Percentiles rank a stretch among this genome's conserved stretches.
Evolutionary conservation across 345 rosid genomes (phyloP).

Genomic region (Angophora floribunda): DNA sequence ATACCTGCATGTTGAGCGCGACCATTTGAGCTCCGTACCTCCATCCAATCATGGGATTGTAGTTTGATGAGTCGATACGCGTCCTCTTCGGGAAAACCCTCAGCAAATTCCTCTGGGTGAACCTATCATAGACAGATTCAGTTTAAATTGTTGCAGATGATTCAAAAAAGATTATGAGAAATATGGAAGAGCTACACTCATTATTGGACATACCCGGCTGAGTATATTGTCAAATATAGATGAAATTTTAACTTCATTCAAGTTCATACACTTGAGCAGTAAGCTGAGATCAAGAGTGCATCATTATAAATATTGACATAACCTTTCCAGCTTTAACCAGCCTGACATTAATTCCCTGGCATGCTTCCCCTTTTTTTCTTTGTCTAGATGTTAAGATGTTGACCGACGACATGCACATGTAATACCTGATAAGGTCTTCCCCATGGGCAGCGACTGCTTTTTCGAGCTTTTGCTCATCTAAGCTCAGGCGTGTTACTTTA

Average conservation of each 20-base stretch:
- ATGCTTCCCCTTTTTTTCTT: not conserved
- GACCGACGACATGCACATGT: not conserved
- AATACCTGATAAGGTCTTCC: conserved; percentile 43
- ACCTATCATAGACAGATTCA: conserved; percentile 38
- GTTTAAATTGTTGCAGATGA: not conserved
- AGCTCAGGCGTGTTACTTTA: conserved; percentile 52
- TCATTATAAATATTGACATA: not conserved
- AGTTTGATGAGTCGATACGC: conserved; percentile 77
- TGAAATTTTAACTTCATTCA: not conserved
- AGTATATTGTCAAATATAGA: not conserved
- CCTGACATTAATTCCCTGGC: not conserved
- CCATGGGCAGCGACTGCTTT: conserved; percentile 33
- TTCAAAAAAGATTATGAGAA: not conserved
- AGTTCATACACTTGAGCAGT: not conserved
- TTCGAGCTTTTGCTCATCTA: conserved; percentile 70
- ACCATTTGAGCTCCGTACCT: conserved; percentile 99
- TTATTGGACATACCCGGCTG: not conserved
- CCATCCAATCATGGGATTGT: conserved; percentile 83
- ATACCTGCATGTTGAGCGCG: conserved; percentile 93
- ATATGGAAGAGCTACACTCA: not conserved
- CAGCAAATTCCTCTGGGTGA: conserved; percentile 27
- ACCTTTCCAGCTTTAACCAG: not conserved
- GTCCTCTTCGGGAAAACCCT: conserved; percentile 82
- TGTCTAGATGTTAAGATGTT: not conserved
- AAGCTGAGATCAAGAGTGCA: not conserved